Evolutionary conservation across 2,329 filamentous ascomycete genomes (phyloP).

Genomic region (Tolypocladium tropicale): DNA sequence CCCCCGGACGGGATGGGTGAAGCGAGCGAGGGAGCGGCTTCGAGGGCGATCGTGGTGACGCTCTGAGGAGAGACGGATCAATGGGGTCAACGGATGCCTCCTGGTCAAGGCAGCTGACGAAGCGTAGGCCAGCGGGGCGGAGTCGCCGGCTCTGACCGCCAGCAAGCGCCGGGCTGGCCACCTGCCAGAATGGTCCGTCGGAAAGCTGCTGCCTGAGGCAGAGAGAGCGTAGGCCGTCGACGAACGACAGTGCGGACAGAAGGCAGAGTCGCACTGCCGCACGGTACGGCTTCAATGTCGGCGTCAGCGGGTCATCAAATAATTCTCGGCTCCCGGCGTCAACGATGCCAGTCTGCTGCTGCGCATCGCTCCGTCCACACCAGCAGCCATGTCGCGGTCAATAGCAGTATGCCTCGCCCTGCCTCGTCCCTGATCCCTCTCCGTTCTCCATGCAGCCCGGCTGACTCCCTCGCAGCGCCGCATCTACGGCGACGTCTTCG

Average conservation of each 20-base stretch:
- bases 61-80: no score
- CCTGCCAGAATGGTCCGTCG: neutral
- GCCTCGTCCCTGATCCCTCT: neutral
- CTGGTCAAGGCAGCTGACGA: neutral
- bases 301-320: neutral
- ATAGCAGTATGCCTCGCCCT: constrained; percentile 15
- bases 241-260: neutral
- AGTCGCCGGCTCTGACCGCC: neutral
- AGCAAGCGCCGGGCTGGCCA: neutral
- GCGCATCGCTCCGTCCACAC: neutral
- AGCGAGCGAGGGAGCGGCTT: neutral
- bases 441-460: neutral
- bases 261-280: neutral
- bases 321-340: neutral
- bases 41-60: neutral
- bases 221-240: neutral
- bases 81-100: neutral
- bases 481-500: constrained; percentile 27
- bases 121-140: neutral
- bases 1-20: neutral
- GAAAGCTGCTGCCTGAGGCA: neutral
- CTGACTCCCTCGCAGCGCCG: constrained; percentile 15
- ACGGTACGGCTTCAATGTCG: neutral
- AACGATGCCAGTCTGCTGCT: neutral
- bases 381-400: constrained; percentile 20